These are phyloP conservation scores for Vigna unguiculata DNA, from an alignment of 306 rosid species.

Conservation along the genomic window DNA sequence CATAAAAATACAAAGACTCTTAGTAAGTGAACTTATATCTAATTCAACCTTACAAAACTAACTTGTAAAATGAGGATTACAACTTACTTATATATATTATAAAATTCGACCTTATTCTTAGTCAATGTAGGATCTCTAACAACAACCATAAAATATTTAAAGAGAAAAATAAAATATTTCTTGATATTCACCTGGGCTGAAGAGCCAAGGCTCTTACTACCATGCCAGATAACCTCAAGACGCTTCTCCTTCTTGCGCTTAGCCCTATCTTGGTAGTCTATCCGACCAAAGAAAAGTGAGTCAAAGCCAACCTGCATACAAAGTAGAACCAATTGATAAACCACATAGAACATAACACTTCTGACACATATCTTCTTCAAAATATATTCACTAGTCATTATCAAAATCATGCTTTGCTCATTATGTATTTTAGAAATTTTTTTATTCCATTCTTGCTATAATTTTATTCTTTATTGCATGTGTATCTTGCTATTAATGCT, in stretches of 20 bases:
- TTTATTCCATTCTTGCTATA: no score
- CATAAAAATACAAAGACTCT: conserved; percentile 6
- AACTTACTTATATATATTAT: no score
- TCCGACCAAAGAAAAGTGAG: conserved; percentile 82
- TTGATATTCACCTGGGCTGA: conserved; percentile 68
- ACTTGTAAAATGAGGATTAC: no score
- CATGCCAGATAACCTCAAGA: conserved; percentile 86
- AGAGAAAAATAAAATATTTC: conserved; percentile 2
- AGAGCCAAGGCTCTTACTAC: conserved; percentile 76
- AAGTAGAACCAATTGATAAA: conserved; percentile 36
- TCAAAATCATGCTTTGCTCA: no score
- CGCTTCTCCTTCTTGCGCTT: conserved; percentile 78
- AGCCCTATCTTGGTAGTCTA: conserved; percentile 85
- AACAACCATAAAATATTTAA: conserved; percentile 30
- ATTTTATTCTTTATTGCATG: no score
- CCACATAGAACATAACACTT: conserved; percentile 7
- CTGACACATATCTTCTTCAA: conserved; percentile 28
- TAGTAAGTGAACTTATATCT: no score
- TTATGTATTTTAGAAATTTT: no score
- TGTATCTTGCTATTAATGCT: no score
- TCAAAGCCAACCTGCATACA: conserved; percentile 72
- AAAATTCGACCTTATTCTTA: no score
- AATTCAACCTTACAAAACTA: no score
- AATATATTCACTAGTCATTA: conserved; percentile 14
- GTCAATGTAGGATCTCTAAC: no score